Evolutionary conservation across 768 basidiomycete genomes (phyloP), one percentile per base, ranked within the genome.

Genomic region (Auriscalpium vulgare): DNA sequence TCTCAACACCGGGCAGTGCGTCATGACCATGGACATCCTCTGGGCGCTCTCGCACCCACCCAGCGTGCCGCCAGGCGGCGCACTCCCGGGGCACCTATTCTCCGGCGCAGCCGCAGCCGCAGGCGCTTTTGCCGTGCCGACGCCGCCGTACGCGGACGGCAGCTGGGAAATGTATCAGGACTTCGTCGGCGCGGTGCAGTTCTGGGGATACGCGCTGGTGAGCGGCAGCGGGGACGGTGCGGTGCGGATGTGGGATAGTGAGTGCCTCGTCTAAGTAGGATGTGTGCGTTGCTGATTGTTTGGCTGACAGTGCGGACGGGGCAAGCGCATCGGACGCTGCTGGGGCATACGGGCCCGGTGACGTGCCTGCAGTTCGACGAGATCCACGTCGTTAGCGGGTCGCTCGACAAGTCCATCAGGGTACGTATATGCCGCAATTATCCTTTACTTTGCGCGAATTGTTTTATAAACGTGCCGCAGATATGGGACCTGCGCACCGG

Each of bases 241-340:
- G 3, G 95, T 98, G 35, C 74, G 97, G 61, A 97, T 99, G 95
- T 99, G 97, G 97, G 97, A 99, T 67, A 97, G 94, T 95, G 67
- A 79, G 92, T 83, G 21, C 34, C 49, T 48, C 37, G 36, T 53
- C 13, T 16, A 13, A 19, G 3, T 8, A 6, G 5, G 40, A 14
- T 40, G 19, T 43, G 37, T 47, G 14, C 8, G 23, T 38, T 43
- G 36, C 14, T 17, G 34, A 61, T 54, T 38, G 54, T 47, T 10
- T 43, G 61, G 54, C 4, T 53, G n/a, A 37, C 47, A 95, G 94
- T 97, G 94, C 87, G 97, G 47, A 99, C 95, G 35, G 97, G 97
- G 7, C 95, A 98, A 66, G 87, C 93, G 8, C 95, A 97, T 70
- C 80, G 95, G 38, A 97, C 94, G 10, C 74, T 99, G 43, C 71